Conservation (phyloP, 2,329 filamentous ascomycete species). For the Phaeomoniella chlamydospora region DNA sequence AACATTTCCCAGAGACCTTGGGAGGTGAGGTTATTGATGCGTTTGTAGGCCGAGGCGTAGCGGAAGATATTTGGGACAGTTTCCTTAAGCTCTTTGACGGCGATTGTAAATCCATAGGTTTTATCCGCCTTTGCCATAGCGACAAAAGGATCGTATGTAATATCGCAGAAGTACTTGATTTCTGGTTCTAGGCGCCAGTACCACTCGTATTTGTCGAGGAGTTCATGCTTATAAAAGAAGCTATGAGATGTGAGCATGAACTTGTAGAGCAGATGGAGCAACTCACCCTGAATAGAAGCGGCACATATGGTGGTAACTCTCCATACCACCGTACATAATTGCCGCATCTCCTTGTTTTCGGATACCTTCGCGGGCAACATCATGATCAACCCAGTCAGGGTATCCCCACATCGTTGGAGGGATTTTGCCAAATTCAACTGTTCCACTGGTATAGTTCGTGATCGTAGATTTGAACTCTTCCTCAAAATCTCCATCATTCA, state of each 20-base stretch:
- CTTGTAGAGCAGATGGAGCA: conserved; percentile 1
- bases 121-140: conserved; percentile 92
- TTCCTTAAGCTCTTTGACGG: conserved; percentile 93
- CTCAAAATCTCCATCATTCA: conserved; percentile 97
- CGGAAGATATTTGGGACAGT: conserved; percentile 98
- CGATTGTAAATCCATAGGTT: conserved; percentile 97
- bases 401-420: conserved; percentile 86
- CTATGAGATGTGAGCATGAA: conserved; percentile 24
- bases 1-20: conserved; percentile 99
- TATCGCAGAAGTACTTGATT: conserved; percentile 99
- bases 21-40: conserved; percentile 76
- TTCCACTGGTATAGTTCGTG: conserved; percentile 72
- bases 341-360: conserved; percentile 91
- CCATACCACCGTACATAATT: conserved; percentile 98
- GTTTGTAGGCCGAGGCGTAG: conserved; percentile 96
- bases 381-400: conserved; percentile 88
- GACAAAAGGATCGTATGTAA: conserved; percentile 95
- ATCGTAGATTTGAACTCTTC: conserved; percentile 81
- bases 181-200: conserved; percentile 99
- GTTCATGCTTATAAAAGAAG: conserved; percentile 94
- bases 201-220: conserved; percentile 95
- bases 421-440: conserved; percentile 90
- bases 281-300: conserved; percentile 92
- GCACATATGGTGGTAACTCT: conserved; percentile 99
- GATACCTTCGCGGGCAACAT: conserved; percentile 90